phyloP scores from a whole-genome alignment of 1,139 yeast species.

The Kurtzmaniella natalensis region DNA sequence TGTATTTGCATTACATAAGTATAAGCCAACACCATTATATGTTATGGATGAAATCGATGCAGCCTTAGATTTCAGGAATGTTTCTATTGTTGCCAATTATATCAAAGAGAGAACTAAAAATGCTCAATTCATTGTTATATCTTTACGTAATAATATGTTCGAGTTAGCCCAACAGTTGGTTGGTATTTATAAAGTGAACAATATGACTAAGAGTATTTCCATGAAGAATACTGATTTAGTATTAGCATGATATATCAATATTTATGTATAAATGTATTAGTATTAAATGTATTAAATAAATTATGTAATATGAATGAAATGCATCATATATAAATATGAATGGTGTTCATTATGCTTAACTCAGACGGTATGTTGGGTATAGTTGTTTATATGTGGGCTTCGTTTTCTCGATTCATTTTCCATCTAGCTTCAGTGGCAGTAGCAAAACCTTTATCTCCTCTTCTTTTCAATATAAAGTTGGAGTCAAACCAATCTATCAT shows the following conservation, averaged over 20 bases:
- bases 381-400: slow-evolving; percentile 27
- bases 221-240: slow-evolving; percentile 42
- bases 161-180: slow-evolving; percentile 91
- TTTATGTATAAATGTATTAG: slow-evolving; percentile 2
- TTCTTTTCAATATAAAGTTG: slow-evolving; percentile 60
- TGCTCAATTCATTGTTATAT: slow-evolving; percentile 95
- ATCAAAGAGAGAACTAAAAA: slow-evolving; percentile 93
- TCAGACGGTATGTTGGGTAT: too few species aligned
- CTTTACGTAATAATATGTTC: slow-evolving; percentile 95
- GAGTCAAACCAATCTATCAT: slow-evolving; percentile 80
- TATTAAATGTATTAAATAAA: neutral
- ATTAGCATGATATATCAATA: slow-evolving; percentile 4
- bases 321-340: neutral
- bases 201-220: slow-evolving; percentile 84
- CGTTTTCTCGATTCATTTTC: slow-evolving; percentile 28
- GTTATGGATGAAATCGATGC: slow-evolving; percentile 99
- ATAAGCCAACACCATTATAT: slow-evolving; percentile 94
- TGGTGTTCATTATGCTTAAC: neutral
- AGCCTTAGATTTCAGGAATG: slow-evolving; percentile 94
- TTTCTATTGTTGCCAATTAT: slow-evolving; percentile 94
- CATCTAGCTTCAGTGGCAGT: slow-evolving; percentile 52
- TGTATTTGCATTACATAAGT: slow-evolving; percentile 93
- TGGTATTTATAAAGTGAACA: slow-evolving; percentile 90
- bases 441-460: slow-evolving; percentile 68
- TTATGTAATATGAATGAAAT: neutral